A percentile compares a stretch with the other conserved stretches of the same genome.
phyloP scores from a whole-genome alignment of 495 filamentous ascomycete genomes.

The Xylaria scruposa region DNA sequence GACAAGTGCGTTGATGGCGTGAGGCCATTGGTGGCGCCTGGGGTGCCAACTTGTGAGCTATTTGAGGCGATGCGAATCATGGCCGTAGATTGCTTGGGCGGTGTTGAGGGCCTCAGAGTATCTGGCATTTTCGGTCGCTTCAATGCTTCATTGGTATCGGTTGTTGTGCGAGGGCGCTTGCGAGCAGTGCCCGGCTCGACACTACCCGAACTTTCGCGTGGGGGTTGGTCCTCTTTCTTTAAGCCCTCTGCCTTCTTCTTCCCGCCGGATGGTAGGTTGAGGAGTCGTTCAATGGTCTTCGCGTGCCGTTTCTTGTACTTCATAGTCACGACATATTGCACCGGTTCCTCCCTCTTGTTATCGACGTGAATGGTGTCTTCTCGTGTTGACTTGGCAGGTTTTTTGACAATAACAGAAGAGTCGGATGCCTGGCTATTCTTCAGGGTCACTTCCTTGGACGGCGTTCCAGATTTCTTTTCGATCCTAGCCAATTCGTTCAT shows the following conservation, averaged over 20 bases:
- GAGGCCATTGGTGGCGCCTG: constrained; percentile 44
- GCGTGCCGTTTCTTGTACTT: constrained; percentile 51
- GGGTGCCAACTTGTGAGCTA: constrained; percentile 51
- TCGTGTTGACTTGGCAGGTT: constrained; percentile 39
- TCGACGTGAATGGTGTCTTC: constrained; percentile 40
- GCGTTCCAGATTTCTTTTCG: constrained; percentile 36
- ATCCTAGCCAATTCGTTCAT: constrained; percentile 50
- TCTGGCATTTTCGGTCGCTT: constrained; percentile 44
- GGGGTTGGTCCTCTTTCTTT: constrained; percentile 39
- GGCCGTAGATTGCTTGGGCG: constrained; percentile 51
- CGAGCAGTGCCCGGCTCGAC: constrained; percentile 48
- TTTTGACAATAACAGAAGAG: constrained; percentile 48
- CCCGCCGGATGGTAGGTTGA: constrained; percentile 47
- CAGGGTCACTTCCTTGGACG: constrained; percentile 40
- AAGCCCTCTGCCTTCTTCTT: constrained; percentile 47
- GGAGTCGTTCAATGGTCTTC: constrained; percentile 50
- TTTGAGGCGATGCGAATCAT: constrained; percentile 58
- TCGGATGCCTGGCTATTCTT: constrained; percentile 42
- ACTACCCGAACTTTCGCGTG: constrained; percentile 46
- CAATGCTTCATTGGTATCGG: constrained; percentile 39
- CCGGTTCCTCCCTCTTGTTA: constrained; percentile 40
- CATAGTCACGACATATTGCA: constrained; percentile 36
- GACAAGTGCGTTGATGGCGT: constrained; percentile 45
- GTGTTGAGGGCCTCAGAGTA: constrained; percentile 45
- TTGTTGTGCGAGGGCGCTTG: constrained; percentile 49